Conservation (phyloP, 768 basidiomycete genomes). For the Boletus sp. region DNA sequence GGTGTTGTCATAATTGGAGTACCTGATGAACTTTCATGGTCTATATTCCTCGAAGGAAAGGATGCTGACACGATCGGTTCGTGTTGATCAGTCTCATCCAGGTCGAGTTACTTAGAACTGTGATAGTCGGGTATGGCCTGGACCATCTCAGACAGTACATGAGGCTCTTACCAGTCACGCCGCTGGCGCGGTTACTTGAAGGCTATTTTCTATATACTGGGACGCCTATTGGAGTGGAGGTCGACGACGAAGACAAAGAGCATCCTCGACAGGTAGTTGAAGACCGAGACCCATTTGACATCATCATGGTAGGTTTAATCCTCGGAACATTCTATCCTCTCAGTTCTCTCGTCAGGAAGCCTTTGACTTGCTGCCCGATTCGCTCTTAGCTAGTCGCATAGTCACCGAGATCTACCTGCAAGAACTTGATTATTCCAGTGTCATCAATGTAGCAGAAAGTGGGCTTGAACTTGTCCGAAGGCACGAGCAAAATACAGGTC, state of each 20-base stretch:
- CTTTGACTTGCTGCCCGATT: conserved; percentile 48
- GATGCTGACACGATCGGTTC: conserved; percentile 68
- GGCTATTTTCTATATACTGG: conserved; percentile 69
- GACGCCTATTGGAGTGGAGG: conserved; percentile 42
- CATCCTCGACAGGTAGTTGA: conserved; percentile 17
- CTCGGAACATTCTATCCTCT: neutral
- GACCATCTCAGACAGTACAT: conserved; percentile 58
- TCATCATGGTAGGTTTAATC: conserved; percentile 52
- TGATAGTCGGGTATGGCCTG: conserved; percentile 60
- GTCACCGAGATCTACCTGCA: conserved; percentile 61
- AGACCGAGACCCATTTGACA: conserved; percentile 55
- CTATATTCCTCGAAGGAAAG: conserved; percentile 66
- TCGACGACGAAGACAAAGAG: conserved; percentile 21
- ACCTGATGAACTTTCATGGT: conserved; percentile 83
- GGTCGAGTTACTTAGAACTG: neutral
- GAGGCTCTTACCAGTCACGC: conserved; percentile 58
- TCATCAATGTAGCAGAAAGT: conserved; percentile 67
- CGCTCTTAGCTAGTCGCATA: conserved; percentile 66
- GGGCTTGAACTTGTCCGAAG: conserved; percentile 58
- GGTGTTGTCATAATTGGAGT: conserved; percentile 77
- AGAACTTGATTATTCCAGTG: conserved; percentile 73
- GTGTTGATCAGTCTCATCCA: conserved; percentile 22
- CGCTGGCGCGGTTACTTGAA: conserved; percentile 54
- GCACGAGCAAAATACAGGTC: conserved; percentile 58
- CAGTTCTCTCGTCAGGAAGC: conserved; percentile 46